Percentiles rank a stretch among this genome's conserved stretches.
Conservation (phyloP, 2,329 filamentous ascomycete species). For the Elsinoe necatrix region DNA sequence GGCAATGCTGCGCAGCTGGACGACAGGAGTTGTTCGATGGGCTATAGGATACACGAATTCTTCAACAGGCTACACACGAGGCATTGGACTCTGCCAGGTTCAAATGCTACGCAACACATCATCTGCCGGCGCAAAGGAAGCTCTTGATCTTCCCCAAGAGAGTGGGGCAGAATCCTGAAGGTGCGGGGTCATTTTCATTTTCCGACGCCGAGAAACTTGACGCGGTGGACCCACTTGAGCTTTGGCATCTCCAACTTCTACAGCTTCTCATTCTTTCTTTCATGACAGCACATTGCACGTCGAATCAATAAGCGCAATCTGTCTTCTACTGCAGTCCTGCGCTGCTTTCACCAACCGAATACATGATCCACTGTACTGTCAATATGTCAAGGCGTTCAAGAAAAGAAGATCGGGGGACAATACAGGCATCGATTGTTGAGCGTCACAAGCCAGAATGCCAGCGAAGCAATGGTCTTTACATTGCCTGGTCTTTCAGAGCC, state of each 20-base stretch:
- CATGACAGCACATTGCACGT: no score
- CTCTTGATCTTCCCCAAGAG: constrained; percentile 1
- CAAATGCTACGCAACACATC: neutral
- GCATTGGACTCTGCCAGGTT: neutral
- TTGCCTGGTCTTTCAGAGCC: neutral
- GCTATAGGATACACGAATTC: neutral
- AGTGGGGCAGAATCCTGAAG: constrained; percentile 1
- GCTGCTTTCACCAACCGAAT: no score
- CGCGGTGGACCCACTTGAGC: neutral
- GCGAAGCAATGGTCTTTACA: neutral
- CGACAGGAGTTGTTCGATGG: neutral
- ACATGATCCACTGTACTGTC: neutral
- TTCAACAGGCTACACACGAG: neutral
- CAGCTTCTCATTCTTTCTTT: neutral
- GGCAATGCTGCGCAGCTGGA: neutral
- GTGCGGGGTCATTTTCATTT: neutral
- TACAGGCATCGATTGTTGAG: neutral
- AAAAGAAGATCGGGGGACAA: neutral
- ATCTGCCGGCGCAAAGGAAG: neutral
- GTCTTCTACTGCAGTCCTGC: no score
- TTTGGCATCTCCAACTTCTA: neutral
- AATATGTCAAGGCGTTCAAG: no score
- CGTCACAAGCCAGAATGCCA: neutral
- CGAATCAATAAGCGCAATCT: no score
- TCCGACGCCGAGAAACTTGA: neutral